phyloP scores from a whole-genome alignment of 2,329 filamentous ascomycete species.

The Thermothelomyces thermophilus region DNA sequence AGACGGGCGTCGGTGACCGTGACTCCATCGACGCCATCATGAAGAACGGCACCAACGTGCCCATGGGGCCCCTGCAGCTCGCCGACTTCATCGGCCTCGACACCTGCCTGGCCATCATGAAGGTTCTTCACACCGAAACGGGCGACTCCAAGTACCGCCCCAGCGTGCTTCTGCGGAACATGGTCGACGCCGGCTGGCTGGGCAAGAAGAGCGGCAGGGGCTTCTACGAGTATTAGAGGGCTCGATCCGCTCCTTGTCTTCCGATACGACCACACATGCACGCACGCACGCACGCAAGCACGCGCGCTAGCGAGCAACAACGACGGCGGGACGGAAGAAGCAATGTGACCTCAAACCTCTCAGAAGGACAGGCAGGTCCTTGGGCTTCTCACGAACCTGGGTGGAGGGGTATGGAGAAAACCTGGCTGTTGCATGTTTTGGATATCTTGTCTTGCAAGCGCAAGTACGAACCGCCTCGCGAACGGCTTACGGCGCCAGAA shows the following conservation, averaged over 20 bases:
- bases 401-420: background rate
- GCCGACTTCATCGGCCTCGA: slow-evolving; percentile 97
- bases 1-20: slow-evolving; percentile 81
- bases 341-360: background rate
- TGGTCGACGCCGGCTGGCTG: slow-evolving; percentile 96
- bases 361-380: background rate
- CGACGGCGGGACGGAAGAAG: background rate
- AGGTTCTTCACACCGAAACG: slow-evolving; percentile 82
- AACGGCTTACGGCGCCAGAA: no score
- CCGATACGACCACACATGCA: background rate
- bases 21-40: slow-evolving; percentile 97
- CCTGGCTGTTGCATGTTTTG: background rate
- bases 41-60: slow-evolving; percentile 98
- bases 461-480: no score
- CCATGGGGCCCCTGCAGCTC: slow-evolving; percentile 90
- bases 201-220: slow-evolving; percentile 97
- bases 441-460: background rate
- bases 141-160: slow-evolving; percentile 95
- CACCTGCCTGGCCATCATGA: slow-evolving; percentile 96
- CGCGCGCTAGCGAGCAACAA: background rate
- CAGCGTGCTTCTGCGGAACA: slow-evolving; percentile 78
- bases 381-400: background rate
- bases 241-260: no score
- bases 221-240: slow-evolving; percentile 74
- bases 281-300: background rate